A percentile compares a stretch with the other conserved stretches of the same genome.
Conservation (phyloP, 2,329 filamentous ascomycete genomes). For the Laburnicola sp. region DNA sequence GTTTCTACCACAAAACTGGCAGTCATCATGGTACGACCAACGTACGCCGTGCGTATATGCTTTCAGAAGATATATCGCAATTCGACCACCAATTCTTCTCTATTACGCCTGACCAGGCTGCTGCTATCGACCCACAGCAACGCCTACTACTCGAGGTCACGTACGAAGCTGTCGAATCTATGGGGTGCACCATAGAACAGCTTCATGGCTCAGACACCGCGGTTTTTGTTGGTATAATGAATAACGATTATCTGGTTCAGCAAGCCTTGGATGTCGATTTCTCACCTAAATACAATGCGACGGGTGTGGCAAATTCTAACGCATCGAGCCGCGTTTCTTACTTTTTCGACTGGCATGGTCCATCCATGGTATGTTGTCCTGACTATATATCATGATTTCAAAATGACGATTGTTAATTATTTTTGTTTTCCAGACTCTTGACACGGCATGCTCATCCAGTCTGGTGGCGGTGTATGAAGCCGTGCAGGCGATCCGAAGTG, state of each 20-base stretch:
- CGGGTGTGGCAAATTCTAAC: slow-evolving; percentile 5
- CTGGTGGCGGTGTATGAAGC: slow-evolving; percentile 18
- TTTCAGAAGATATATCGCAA: slow-evolving; percentile 1
- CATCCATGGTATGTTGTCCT: slow-evolving; percentile 2
- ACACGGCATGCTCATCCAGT: slow-evolving; percentile 22
- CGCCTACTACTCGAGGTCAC: slow-evolving; percentile 16
- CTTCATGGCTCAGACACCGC: neutral
- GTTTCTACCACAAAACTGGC: too few species aligned
- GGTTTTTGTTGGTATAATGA: neutral
- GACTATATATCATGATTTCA: too few species aligned
- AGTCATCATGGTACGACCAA: too few species aligned
- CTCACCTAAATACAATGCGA: neutral
- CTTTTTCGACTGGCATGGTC: slow-evolving; percentile 18
- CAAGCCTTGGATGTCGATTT: neutral
- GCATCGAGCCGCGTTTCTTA: slow-evolving; percentile 18
- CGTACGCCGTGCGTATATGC: neutral
- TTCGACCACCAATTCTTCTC: slow-evolving; percentile 14
- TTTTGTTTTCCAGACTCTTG: slow-evolving; percentile 4
- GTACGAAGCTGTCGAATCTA: slow-evolving; percentile 21
- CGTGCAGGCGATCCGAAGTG: slow-evolving; percentile 8
- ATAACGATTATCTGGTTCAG: neutral
- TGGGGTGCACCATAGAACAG: neutral
- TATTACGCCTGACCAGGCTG: slow-evolving; percentile 7
- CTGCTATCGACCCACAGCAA: slow-evolving; percentile 21
- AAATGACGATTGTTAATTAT: too few species aligned